These are phyloP conservation scores for Paramecium tetraurelia DNA, from an alignment of 73 alveolate species.

Conservation along the genomic window DNA sequence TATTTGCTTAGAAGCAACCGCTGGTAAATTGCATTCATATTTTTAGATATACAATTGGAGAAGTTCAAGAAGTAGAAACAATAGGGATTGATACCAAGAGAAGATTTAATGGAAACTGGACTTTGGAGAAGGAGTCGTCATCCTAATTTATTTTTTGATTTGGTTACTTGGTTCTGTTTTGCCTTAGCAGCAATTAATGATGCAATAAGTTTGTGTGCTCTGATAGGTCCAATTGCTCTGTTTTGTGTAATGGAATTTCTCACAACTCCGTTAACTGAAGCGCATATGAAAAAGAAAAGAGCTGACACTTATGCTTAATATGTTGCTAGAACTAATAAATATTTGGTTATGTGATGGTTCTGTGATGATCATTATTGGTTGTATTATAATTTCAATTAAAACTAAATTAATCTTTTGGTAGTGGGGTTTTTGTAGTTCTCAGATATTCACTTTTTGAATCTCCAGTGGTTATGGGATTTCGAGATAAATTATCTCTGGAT, in stretches of 20 bases:
- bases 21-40: neutral
- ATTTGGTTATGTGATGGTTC: neutral
- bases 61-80: neutral
- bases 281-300: slow-evolving; percentile 29
- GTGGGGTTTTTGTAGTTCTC: neutral
- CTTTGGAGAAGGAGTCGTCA: slow-evolving; percentile 43
- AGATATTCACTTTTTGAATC: neutral
- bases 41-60: neutral
- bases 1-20: slow-evolving; percentile 1
- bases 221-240: slow-evolving; percentile 8
- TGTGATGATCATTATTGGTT: neutral
- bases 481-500: neutral
- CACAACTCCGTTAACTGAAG: slow-evolving; percentile 24
- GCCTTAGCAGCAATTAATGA: neutral
- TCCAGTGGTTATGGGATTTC: neutral
- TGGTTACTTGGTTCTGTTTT: slow-evolving; percentile 20
- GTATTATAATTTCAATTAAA: neutral
- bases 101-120: neutral
- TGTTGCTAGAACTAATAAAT: slow-evolving; percentile 3
- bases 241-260: slow-evolving; percentile 4
- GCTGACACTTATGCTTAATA: neutral
- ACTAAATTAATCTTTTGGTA: neutral
- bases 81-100: neutral
- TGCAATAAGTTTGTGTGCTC: neutral
- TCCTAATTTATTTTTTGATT: slow-evolving; percentile 36